Evolutionary conservation across 2,329 filamentous ascomycete species (phyloP), one percentile per base, ranked within the genome.

Genomic region (Penicillium sp.): DNA sequence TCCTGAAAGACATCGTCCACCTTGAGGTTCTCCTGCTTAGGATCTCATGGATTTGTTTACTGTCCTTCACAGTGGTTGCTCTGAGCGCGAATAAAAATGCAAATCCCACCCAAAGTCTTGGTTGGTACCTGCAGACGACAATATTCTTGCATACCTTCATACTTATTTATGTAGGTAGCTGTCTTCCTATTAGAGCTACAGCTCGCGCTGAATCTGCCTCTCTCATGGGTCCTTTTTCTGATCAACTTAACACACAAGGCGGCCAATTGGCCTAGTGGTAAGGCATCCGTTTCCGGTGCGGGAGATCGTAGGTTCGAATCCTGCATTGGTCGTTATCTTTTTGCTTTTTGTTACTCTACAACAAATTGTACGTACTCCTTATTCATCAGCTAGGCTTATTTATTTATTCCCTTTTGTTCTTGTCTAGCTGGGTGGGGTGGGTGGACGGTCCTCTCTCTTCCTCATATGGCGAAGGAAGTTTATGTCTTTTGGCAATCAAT

Each of bases 231-330:
- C 31, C 12, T 17, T 25, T 25, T 3, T 10, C 2, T 25, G 19
- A 63, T 52, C 17, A 41, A 23, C n/a, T 37, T 37, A 4, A 9
- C 15, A 56, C 47, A 51, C 38, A 56, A 54, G 54, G 54, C 59
- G 66, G 66, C 66, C 66, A 62, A 57, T 64, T 68, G 66, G 66
- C 66, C 66, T 68, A 68, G 63, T 68, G 64, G 66, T 67, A 68
- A 66, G 66, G 66, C 66, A 62, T 62, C 62, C 60, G 66, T 68
- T 68, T 68, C 66, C 66, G 66, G 62, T 68, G 64, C 66, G 60
- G 62, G 60, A 66, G 66, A 67, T 67, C 61, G 66, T 61, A 68
- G 66, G 65, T 67, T 68, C 66, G 64, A 68, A 61, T 66, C 66
- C 66, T 68, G 66, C 66, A 64, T 68, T 62, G 64, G 66, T 67